These are phyloP conservation scores for Leptographium procerum DNA, from an alignment of 2,329 filamentous ascomycete species.

Conservation along the genomic window DNA sequence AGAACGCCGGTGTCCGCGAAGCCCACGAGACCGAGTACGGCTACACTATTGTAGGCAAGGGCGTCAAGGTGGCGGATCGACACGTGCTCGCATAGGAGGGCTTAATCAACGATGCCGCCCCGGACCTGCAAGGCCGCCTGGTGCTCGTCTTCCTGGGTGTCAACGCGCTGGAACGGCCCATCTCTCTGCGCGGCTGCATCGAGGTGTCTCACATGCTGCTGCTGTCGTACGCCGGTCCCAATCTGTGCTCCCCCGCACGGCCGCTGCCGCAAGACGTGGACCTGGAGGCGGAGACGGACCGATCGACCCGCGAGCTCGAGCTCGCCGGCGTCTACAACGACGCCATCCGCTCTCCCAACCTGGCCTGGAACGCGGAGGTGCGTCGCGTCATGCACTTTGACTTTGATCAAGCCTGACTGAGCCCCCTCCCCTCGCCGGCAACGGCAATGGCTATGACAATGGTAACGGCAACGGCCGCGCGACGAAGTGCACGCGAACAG, in stretches of 20 bases:
- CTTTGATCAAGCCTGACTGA: not conserved
- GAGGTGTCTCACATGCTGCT: slow-evolving; percentile 1
- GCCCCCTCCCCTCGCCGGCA: too few relatives aligned
- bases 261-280: too few relatives aligned
- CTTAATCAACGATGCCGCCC: not conserved
- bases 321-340: not conserved
- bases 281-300: too few relatives aligned
- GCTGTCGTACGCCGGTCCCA: slow-evolving; percentile 3
- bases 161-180: not conserved
- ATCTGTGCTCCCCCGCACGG: too few relatives aligned
- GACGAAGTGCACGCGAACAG: too few relatives aligned
- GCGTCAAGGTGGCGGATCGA: not conserved
- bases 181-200: not conserved
- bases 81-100: not conserved
- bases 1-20: too few relatives aligned
- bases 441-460: too few relatives aligned
- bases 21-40: not conserved
- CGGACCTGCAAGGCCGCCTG: not conserved
- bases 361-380: slow-evolving; percentile 4
- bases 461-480: too few relatives aligned
- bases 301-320: too few relatives aligned
- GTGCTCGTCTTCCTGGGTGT: not conserved
- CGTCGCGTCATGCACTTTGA: slow-evolving; percentile 2
- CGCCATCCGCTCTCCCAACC: not conserved
- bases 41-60: slow-evolving; percentile 2